Base-by-base conservation (phyloP, 352 stramenopile species). In the Phytophthora fragariaefolia region DNA sequence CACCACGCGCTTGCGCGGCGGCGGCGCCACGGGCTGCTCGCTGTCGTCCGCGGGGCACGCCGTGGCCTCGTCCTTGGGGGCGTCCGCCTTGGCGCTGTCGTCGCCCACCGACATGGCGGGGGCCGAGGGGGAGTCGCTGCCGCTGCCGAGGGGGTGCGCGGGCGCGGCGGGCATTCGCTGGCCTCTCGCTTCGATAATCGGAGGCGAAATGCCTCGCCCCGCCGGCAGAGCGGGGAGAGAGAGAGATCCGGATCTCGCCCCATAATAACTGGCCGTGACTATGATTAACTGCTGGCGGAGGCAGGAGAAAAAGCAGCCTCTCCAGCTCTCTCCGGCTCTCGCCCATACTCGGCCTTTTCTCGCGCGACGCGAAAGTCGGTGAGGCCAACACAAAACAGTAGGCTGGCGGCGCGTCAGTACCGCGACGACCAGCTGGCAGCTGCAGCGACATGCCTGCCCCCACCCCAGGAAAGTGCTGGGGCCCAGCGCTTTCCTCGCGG, bases 1-100 rank as follows among this genome's bases (percentile, higher is more conserved):
- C 42, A 95, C 85, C 1, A 76, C 65, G 20, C 86, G 82, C 63
- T 85, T 89, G n/a, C 50, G 57, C 1, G 30, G 32, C 24, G 66
- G 38, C 20, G 68, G 45, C 42, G 38, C 23, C 43, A 75, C 68
- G 13, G 63, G 43, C 47, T 71, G 43, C 47, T 71, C 63, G 23
- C 46, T 28, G 52, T 74, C 59, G 4, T 58, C 55, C 3, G 45
- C 43, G n/a, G 51, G 51, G 48, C 68, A 63, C 10, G 45, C 36
- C 15, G 12, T 50, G 12, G 48, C 50, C 24, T 68, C 58, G 47
- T 68, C 60, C 46, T 73, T 69, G 20, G 43, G 15, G 26, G 50
- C 46, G 51, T 58, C 54, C 3, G 48, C 30, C 8, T 28, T 45
- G 47, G 27, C 58, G 59, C 49, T 68, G 38, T 85, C 75, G 24